A percentile compares a stretch with the other conserved stretches of the same genome.
These are phyloP conservation scores for Phycomyces blakesleeanus DNA, from an alignment of 192 early-diverging fungal species.

Conservation along the genomic window DNA sequence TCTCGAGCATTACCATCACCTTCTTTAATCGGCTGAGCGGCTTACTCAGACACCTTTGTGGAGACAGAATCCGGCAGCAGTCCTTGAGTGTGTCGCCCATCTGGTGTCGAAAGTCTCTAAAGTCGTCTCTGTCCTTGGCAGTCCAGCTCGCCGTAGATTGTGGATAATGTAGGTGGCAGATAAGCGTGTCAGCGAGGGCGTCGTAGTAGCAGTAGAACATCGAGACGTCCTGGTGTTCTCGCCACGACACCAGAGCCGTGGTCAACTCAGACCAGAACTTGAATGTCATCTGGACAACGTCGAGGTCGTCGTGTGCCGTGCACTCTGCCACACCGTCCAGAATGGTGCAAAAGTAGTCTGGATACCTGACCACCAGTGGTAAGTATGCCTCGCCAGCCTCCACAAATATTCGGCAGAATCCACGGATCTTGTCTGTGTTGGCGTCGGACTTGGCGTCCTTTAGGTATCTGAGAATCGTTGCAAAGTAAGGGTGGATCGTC, in stretches of 20 bases:
- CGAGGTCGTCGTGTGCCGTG: slow-evolving; percentile 72
- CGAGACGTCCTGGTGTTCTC: slow-evolving; percentile 43
- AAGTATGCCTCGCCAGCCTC: slow-evolving; percentile 87
- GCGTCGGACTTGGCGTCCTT: slow-evolving; percentile 51
- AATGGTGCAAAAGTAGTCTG: slow-evolving; percentile 62
- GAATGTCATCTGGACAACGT: slow-evolving; percentile 86
- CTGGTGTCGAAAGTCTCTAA: slow-evolving; percentile 90
- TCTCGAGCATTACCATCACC: no score
- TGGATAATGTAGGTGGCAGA: slow-evolving; percentile 85
- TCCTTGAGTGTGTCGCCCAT: slow-evolving; percentile 96
- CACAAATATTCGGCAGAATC: slow-evolving; percentile 79
- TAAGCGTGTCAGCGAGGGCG: slow-evolving; percentile 72
- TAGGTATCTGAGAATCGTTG: slow-evolving; percentile 42
- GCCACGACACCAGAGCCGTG: slow-evolving; percentile 45
- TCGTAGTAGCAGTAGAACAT: slow-evolving; percentile 66
- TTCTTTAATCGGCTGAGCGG: slow-evolving; percentile 43
- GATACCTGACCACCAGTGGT: slow-evolving; percentile 62
- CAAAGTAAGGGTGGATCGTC: slow-evolving; percentile 54
- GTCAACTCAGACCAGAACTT: slow-evolving; percentile 82
- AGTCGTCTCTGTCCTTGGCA: slow-evolving; percentile 87
- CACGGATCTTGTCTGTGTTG: slow-evolving; percentile 74
- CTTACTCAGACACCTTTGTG: slow-evolving; percentile 61
- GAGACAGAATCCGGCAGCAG: slow-evolving; percentile 80
- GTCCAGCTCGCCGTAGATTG: slow-evolving; percentile 62
- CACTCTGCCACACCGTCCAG: slow-evolving; percentile 80